Evolutionary conservation across 2,329 filamentous ascomycete genomes (phyloP), one percentile per base, ranked within the genome.

Genomic region (Trematosphaeria pertusa): DNA sequence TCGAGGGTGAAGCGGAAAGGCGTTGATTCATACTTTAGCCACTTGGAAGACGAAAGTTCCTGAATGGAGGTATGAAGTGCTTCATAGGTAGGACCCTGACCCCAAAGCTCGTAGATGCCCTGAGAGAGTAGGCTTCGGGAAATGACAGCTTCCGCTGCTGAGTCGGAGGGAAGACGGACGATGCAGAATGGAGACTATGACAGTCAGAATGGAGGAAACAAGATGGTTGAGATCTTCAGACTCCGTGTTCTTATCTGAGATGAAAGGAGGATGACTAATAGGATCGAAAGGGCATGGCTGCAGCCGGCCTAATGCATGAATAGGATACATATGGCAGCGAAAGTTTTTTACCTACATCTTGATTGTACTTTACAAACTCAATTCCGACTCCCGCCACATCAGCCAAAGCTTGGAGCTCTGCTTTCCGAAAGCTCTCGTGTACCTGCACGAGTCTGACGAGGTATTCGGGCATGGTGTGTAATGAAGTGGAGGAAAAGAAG

Each of bases 101-200:
- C 93, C 93, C 94, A 97, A 53, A 97, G 82, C 67, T 95, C 91
- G 75, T 94, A 89, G 56, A 97, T 88, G 35, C 84, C 86, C 73
- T 91, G 89, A 18, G 85, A 84, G 38, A 97, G 81, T 57, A 97
- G 88, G 36, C 89, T 91, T 53, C 93, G 87, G 38, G 79, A 77
- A 37, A 95, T 80, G 17, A 97, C 79, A 7, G 76, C 75, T 38
- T 78, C 78, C 5, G 91, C 91, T 17, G 84, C 83, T 17, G 80
- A 77, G 32, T 88, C 85, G 28, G 82, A 73, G 5, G 79, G 56
- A 11, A 97, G 79, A 37, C 78, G 80, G 40, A 96, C 80, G 48
- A 96, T 77, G 69, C 90, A 95, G 67, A 93, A 94, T 31, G 94
- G 94, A 32, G 91, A 91, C 90, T 96, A 48, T n/a, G 44, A 50